Evolutionary conservation across 805 yeast species (phyloP), one percentile per base, ranked within the genome.

Genomic region (Candida dajiaensis): DNA sequence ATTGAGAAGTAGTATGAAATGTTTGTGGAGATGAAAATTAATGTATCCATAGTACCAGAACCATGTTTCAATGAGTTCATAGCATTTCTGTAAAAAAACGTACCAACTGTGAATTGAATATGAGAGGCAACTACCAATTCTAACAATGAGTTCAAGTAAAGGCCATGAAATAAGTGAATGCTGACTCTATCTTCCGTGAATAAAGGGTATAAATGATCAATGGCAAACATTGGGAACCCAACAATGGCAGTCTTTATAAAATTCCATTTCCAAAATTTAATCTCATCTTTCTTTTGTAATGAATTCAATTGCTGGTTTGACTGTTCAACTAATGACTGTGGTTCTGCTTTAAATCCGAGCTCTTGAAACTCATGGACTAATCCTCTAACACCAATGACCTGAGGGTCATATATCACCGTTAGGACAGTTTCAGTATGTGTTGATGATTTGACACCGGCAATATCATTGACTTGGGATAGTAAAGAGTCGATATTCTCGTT

Each of bases 11-110:
- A 41, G 59, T 80, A 94, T 5, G 97, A 87, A 20, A 85, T 80
- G 42, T 83, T 67, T 0, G 97, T 89, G 4, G 97, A 88, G 19
- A 86, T 71, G 44, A 85, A 81, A 33, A 94, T 89, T 49, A 94
- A 71, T 2, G 92, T 85, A 65, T 94, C 99, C 99, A 94, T 95
- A 8, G 92, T 89, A 10, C 83, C 83, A 21, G 87, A 81, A 6
- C 81, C 75, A 57, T 86, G 89, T 44, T 71, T 71, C 20, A 89
- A 48, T 7, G 96, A 83, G 31, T 74, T 76, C 59, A 66, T 73
- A 8, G 94, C 78, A 46, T 87, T 83, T 41, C 64, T 67, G 64
- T 80, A 80, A 59, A 89, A 94, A 31, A 74, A 70, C 7, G 68
- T 56, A 0, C 96, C 97, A n/a, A 89, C 67, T 52, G 55, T 57